A percentile compares a stretch with the other conserved stretches of the same genome.
These are phyloP conservation scores for Ulvella scutata DNA, from an alignment of 139 green algal species.

Conservation along the genomic window DNA sequence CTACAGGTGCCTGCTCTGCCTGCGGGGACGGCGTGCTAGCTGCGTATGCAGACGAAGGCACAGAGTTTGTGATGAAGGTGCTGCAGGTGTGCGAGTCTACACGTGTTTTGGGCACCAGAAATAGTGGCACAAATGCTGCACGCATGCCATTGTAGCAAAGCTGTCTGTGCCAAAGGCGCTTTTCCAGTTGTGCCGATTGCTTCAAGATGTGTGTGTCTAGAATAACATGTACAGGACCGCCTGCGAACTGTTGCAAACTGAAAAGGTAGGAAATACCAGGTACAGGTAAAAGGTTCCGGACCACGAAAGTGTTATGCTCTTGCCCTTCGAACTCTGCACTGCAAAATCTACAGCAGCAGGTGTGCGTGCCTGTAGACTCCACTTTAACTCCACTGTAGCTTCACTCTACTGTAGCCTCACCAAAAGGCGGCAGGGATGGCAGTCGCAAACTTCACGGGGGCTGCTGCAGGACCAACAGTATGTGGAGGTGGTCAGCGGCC, in stretches of 20 bases:
- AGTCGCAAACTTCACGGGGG: background rate
- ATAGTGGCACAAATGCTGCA: background rate
- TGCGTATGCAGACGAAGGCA: conserved; percentile 29
- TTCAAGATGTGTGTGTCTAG: background rate
- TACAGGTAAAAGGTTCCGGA: no score
- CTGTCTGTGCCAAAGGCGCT: background rate
- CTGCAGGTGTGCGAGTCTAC: conserved; percentile 7
- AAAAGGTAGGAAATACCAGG: no score
- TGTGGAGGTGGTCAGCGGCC: background rate
- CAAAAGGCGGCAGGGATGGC: background rate
- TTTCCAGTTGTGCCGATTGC: background rate
- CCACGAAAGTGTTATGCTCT: no score
- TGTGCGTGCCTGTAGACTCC: no score
- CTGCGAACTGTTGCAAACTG: background rate
- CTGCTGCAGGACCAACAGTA: conserved; percentile 1
- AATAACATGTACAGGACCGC: background rate
- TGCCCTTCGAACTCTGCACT: no score
- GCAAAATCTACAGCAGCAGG: no score
- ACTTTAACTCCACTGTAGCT: no score
- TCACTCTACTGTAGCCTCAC: no score
- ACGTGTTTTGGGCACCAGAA: background rate
- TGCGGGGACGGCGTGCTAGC: conserved; percentile 62
- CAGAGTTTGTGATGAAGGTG: conserved; percentile 41
- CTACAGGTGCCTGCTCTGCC: conserved; percentile 80
- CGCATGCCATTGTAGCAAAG: background rate